These are phyloP conservation scores for Schizophyllum amplum DNA, from an alignment of 1,284 basidiomycete species.

Conservation along the genomic window DNA sequence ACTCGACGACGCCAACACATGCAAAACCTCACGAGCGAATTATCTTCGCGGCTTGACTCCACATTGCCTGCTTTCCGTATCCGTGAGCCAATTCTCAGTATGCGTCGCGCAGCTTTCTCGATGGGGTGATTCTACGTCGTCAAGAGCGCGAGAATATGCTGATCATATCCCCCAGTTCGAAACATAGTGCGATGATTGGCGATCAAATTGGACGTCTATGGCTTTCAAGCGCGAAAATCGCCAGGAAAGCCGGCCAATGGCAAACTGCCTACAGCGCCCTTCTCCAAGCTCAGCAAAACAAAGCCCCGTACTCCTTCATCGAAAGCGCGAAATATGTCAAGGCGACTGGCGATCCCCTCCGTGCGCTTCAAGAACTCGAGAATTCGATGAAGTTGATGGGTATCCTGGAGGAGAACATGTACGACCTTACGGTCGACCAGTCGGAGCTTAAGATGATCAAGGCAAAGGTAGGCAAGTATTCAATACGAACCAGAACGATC, in stretches of 20 bases:
- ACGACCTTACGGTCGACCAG: constrained; percentile 52
- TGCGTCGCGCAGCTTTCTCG: constrained; percentile 82
- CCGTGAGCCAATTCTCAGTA: constrained; percentile 85
- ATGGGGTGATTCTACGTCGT: constrained; percentile 43
- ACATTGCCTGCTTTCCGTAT: constrained; percentile 90
- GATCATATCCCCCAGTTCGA: constrained; percentile 15
- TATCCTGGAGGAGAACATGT: constrained; percentile 30
- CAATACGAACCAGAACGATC: neutral
- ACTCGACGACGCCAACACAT: constrained; percentile 26
- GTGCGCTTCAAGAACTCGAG: constrained; percentile 86
- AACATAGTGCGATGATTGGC: constrained; percentile 25
- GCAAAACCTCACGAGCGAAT: constrained; percentile 33
- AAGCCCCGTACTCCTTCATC: constrained; percentile 78
- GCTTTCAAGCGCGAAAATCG: constrained; percentile 92
- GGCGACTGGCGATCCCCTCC: constrained; percentile 74
- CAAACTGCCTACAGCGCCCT: constrained; percentile 97
- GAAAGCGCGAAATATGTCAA: constrained; percentile 88
- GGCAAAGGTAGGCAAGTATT: constrained; percentile 57
- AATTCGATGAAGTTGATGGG: constrained; percentile 57
- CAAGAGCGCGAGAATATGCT: neutral
- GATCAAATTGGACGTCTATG: constrained; percentile 77
- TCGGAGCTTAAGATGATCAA: constrained; percentile 44
- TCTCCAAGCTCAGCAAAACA: constrained; percentile 79
- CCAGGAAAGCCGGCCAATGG: constrained; percentile 89
- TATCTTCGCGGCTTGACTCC: constrained; percentile 63